Percentiles rank a stretch among this genome's conserved stretches.
Conservation (phyloP, 2,329 filamentous ascomycete genomes). For the Paracoccidioides brasiliensis region DNA sequence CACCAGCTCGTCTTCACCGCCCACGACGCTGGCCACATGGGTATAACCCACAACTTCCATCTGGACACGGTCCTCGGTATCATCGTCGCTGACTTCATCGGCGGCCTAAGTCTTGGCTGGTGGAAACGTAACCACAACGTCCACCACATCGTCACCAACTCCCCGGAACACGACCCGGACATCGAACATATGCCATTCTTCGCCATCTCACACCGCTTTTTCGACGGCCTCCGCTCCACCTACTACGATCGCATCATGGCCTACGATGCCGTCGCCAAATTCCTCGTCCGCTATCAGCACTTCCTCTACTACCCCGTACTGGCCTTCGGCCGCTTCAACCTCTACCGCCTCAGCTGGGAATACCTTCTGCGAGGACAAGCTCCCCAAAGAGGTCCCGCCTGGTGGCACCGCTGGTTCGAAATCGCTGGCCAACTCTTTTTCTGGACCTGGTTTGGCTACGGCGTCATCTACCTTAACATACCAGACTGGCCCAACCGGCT, state of each 20-base stretch:
- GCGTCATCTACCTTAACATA: constrained; percentile 60
- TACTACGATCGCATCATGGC: constrained; percentile 73
- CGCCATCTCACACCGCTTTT: constrained; percentile 69
- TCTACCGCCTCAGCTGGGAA: constrained; percentile 70
- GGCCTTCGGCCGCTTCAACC: constrained; percentile 71
- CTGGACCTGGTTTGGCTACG: constrained; percentile 78
- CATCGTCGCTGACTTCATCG: constrained; percentile 75
- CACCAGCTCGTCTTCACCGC: constrained; percentile 89
- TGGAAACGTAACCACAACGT: constrained; percentile 97
- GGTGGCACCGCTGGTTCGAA: constrained; percentile 77
- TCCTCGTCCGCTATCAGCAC: constrained; percentile 60
- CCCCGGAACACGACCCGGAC: constrained; percentile 88
- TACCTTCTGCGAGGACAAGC: constrained; percentile 59
- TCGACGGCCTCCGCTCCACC: constrained; percentile 58
- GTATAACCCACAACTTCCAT: constrained; percentile 83
- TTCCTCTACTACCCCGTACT: constrained; percentile 77
- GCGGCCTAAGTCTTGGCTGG: constrained; percentile 85
- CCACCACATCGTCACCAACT: constrained; percentile 92
- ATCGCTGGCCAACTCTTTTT: constrained; percentile 64
- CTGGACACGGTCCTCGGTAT: constrained; percentile 78
- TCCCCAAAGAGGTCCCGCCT: constrained; percentile 60
- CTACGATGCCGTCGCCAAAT: constrained; percentile 60
- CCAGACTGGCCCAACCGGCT: constrained; percentile 57
- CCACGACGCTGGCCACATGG: constrained; percentile 95
- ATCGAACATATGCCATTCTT: constrained; percentile 87